Base-by-base conservation (phyloP, 371 early-diverging fungal genomes). In the Lichtheimia ramosa region DNA sequence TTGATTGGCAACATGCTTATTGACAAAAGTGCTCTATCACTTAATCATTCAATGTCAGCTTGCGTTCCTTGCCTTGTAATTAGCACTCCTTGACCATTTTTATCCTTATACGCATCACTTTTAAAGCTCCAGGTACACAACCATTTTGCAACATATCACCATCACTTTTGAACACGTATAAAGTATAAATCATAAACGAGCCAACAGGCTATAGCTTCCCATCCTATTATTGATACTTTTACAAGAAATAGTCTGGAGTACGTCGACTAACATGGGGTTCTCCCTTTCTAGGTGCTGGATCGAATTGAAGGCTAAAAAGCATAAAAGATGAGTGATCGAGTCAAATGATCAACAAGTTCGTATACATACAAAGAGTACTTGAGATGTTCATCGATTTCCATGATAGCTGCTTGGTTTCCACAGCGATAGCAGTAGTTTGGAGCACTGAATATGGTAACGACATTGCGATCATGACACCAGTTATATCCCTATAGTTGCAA, bases 391-490 rank as follows among this genome's bases (percentile, higher is more conserved):
- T 95, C 91, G 63, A 99, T 89, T 66, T 92, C 86, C 93, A 99
- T 90, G 57, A 99, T 95, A 34, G 96, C 91, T 23, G 99, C 99
- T 43, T 98, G 94, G 74, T 99, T 99, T 20, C 99, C 99, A 68
- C 99, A 99, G 55, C 99, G 89, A 74, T 99, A 99, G 79, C 99
- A 99, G 75, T 99, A 99, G 80, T 96, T 99, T 21, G 99, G 99
- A 27, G 99, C 99, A 79, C 93, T 92, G 73, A 99, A 99, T 56
- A 99, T 96, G 23, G 99, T 99, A 7, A 99, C 99, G 8, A 97
- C 97, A 63, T 96, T 94, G 71, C 94, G 87, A 57, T 98, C 98
- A 72, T 97, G 98, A 71, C 92, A 89, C 97, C 97, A 98, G 73
- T 93, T 96, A 83, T 96, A 99, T 25, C 96, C 96, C 88, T 65